Conservation (phyloP, 768 basidiomycete genomes). For the Lentinula boryana region DNA sequence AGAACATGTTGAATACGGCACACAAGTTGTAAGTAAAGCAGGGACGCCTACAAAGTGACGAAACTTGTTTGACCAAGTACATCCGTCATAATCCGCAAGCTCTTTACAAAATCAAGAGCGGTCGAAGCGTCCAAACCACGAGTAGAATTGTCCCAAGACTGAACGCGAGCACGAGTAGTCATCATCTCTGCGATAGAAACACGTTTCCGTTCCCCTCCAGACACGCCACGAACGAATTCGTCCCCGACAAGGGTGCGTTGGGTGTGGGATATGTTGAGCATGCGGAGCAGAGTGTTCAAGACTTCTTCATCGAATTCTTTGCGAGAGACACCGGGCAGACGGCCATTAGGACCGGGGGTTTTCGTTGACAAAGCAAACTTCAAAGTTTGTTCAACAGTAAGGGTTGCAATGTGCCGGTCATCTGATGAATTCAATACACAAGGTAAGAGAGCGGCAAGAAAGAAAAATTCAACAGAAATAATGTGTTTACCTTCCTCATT, state of each 20-base stretch:
- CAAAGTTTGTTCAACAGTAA: slow-evolving; percentile 77
- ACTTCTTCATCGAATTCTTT: slow-evolving; percentile 53
- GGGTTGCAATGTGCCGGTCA: slow-evolving; percentile 76
- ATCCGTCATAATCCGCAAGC: slow-evolving; percentile 78
- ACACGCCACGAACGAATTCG: slow-evolving; percentile 78
- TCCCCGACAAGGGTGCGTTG: slow-evolving; percentile 76
- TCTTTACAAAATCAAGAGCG: slow-evolving; percentile 79
- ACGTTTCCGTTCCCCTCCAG: slow-evolving; percentile 74
- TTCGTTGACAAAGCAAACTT: slow-evolving; percentile 66
- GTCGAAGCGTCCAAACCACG: slow-evolving; percentile 82
- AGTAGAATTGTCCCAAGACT: slow-evolving; percentile 83
- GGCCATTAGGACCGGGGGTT: slow-evolving; percentile 68
- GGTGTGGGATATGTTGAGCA: slow-evolving; percentile 85
- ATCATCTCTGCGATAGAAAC: slow-evolving; percentile 87
- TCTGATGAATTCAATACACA: slow-evolving; percentile 30
- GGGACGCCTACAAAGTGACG: slow-evolving; percentile 54
- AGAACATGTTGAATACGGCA: not conserved
- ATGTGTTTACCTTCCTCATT: slow-evolving; percentile 57
- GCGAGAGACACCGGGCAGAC: slow-evolving; percentile 60
- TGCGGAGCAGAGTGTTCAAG: slow-evolving; percentile 57
- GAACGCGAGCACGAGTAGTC: slow-evolving; percentile 72
- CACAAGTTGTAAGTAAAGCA: not conserved
- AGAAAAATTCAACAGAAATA: not conserved
- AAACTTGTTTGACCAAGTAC: slow-evolving; percentile 76
- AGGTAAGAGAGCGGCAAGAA: not conserved